Percentiles rank a stretch among this genome's conserved stretches.
phyloP scores from a whole-genome alignment of 306 rosid species.

The Coriaria nepalensis region DNA sequence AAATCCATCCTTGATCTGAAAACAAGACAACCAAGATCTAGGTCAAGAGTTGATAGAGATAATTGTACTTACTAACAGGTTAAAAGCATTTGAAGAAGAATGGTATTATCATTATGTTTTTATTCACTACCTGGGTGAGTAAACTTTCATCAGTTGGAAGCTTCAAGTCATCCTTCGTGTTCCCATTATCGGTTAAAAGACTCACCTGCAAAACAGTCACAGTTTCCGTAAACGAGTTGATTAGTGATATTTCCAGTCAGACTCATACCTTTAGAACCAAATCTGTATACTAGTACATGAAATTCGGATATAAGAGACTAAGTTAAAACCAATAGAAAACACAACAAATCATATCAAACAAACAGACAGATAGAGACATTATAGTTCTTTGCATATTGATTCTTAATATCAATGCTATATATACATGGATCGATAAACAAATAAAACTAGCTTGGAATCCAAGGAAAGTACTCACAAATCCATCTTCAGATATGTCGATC shows the following conservation, averaged over 20 bases:
- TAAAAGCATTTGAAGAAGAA: background rate
- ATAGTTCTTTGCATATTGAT: too few species aligned
- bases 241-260: too few species aligned
- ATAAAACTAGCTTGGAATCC: background rate
- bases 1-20: slow-evolving; percentile 24
- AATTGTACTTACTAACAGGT: too few species aligned
- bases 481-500: slow-evolving; percentile 78
- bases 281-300: too few species aligned
- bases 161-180: slow-evolving; percentile 24
- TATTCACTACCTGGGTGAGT: slow-evolving; percentile 16
- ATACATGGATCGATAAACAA: background rate
- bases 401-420: too few species aligned
- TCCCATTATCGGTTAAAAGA: slow-evolving; percentile 18
- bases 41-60: too few species aligned
- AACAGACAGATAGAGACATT: too few species aligned
- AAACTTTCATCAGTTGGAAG: slow-evolving; percentile 19
- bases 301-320: too few species aligned
- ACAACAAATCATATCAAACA: too few species aligned
- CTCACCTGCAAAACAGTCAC: slow-evolving; percentile 8
- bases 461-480: slow-evolving; percentile 38
- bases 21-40: background rate
- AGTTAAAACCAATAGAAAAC: too few species aligned
- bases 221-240: background rate
- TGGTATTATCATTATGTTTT: background rate
- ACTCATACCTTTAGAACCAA: too few species aligned